A percentile compares a stretch with the other conserved stretches of the same genome.
These are phyloP conservation scores for Paracoccidioides brasiliensis DNA, from an alignment of 2,329 filamentous ascomycete species.

Conservation along the genomic window DNA sequence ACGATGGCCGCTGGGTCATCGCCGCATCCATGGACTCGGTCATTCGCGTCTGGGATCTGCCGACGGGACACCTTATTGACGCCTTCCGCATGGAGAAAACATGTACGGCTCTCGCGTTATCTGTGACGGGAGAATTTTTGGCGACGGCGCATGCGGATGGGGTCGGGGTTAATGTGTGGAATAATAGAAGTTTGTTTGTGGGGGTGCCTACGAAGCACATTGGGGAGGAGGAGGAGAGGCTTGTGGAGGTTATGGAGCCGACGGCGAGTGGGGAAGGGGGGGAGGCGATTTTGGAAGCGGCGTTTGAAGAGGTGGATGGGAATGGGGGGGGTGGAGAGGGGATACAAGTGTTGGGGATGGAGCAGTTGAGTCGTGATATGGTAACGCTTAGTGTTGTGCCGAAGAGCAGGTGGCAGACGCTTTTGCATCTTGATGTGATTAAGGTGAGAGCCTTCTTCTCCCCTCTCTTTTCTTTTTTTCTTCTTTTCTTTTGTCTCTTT, in stretches of 20 bases:
- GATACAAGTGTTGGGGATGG: slow-evolving; percentile 45
- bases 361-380: slow-evolving; percentile 71
- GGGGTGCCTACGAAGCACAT: slow-evolving; percentile 79
- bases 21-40: slow-evolving; percentile 70
- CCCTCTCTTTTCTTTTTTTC: no score
- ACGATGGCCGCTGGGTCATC: slow-evolving; percentile 85
- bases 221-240: slow-evolving; percentile 59
- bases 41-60: slow-evolving; percentile 84
- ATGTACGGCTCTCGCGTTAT: slow-evolving; percentile 79
- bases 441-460: slow-evolving; percentile 27
- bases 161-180: slow-evolving; percentile 90
- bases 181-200: slow-evolving; percentile 80
- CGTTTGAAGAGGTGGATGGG: slow-evolving; percentile 47
- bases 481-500: background rate
- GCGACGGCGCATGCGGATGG: slow-evolving; percentile 72
- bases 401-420: slow-evolving; percentile 83
- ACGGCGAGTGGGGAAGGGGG: slow-evolving; percentile 75
- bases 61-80: slow-evolving; percentile 90
- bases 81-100: slow-evolving; percentile 66
- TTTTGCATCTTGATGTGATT: slow-evolving; percentile 84
- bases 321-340: slow-evolving; percentile 34
- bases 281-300: slow-evolving; percentile 60
- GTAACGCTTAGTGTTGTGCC: slow-evolving; percentile 83
- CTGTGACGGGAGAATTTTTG: slow-evolving; percentile 81
- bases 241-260: slow-evolving; percentile 52